phyloP scores from a whole-genome alignment of 139 green algal genomes.

The Penium margaritaceum region DNA sequence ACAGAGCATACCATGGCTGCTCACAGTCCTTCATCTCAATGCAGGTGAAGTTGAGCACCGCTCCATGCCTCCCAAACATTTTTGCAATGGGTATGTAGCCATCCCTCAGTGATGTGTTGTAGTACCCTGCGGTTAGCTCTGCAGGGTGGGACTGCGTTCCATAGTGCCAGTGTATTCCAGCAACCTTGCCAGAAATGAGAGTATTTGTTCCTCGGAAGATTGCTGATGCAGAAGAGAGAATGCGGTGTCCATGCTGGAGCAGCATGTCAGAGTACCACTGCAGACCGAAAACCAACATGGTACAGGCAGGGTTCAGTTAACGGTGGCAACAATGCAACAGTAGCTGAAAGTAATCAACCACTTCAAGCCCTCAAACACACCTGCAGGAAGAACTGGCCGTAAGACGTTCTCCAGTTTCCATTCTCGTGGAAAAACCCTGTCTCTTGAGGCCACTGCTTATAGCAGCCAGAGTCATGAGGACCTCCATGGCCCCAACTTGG shows the following conservation, averaged over 20 bases:
- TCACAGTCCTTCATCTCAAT: constrained; percentile 98
- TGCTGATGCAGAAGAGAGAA: constrained; percentile 60
- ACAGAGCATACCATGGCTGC: constrained; percentile 79
- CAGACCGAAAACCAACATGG: constrained; percentile 49
- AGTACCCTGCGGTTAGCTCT: constrained; percentile 96
- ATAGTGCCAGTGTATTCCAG: constrained; percentile 99
- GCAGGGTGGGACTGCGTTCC: constrained; percentile 84
- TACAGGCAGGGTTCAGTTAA: neutral
- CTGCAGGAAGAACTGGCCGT: constrained; percentile 83
- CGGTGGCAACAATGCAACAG: neutral
- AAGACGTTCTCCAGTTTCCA: constrained; percentile 78
- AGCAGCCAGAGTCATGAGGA: constrained; percentile 85
- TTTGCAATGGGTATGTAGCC: constrained; percentile 67
- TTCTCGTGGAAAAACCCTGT: constrained; percentile 83
- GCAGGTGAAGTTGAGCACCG: constrained; percentile 87
- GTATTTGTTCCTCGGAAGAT: constrained; percentile 26
- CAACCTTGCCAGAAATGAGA: constrained; percentile 45
- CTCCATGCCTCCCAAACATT: constrained; percentile 58
- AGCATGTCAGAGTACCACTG: constrained; percentile 83
- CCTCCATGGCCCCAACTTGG: constrained; percentile 80
- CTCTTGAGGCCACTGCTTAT: constrained; percentile 79
- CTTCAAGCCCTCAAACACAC: neutral
- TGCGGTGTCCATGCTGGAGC: constrained; percentile 70
- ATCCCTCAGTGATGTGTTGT: constrained; percentile 84
- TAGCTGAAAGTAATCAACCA: neutral